A percentile compares a stretch with the other conserved stretches of the same genome.
Conservation (phyloP, 805 yeast genomes). For the Vanderwaltozyma verrucispora region DNA sequence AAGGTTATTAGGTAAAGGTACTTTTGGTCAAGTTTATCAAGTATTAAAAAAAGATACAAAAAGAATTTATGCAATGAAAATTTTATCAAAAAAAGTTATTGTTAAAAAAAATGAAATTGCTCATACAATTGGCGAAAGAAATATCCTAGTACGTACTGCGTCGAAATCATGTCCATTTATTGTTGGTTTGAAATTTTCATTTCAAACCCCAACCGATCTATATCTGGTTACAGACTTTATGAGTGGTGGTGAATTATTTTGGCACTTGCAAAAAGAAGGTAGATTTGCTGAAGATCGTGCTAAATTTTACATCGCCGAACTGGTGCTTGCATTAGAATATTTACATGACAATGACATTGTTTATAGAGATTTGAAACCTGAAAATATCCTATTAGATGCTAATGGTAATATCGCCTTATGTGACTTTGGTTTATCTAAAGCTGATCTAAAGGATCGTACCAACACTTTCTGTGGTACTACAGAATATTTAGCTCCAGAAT, state of each 20-base stretch:
- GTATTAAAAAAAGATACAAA: conserved; percentile 84
- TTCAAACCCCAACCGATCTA: conserved; percentile 88
- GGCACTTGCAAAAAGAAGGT: conserved; percentile 96
- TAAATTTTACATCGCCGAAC: conserved; percentile 92
- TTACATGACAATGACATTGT: conserved; percentile 93
- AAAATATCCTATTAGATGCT: conserved; percentile 88
- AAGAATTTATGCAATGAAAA: conserved; percentile 96
- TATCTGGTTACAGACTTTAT: conserved; percentile 93
- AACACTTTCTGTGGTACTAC: conserved; percentile 98
- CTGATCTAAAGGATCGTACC: conserved; percentile 81
- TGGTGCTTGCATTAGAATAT: conserved; percentile 86
- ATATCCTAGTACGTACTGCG: conserved; percentile 86
- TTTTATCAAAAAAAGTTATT: conserved; percentile 85
- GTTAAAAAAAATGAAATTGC: conserved; percentile 97
- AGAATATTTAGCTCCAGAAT: conserved; percentile 96
- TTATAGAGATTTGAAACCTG: conserved; percentile 95
- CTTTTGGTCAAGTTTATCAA: conserved; percentile 96
- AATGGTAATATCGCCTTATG: conserved; percentile 96
- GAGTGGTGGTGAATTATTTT: conserved; percentile 96
- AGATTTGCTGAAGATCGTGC: conserved; percentile 89
- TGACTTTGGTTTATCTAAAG: conserved; percentile 94
- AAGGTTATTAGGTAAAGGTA: conserved; percentile 87
- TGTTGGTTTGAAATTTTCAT: conserved; percentile 90
- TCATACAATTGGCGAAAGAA: conserved; percentile 95
- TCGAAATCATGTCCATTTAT: conserved; percentile 85